These are phyloP conservation scores for Candida loeiensis DNA, from an alignment of 805 yeast genomes.

Conservation along the genomic window DNA sequence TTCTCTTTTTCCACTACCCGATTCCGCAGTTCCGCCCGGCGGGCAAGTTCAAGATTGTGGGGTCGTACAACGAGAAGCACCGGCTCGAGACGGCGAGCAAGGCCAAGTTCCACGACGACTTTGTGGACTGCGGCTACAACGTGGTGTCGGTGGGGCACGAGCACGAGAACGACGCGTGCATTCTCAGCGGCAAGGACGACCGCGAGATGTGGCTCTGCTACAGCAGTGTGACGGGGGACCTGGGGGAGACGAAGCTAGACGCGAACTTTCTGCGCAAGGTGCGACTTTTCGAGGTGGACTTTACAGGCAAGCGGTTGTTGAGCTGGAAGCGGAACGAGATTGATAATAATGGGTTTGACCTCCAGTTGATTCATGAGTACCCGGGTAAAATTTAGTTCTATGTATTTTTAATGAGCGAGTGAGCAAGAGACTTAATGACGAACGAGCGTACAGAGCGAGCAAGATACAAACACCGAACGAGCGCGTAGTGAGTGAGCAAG, in stretches of 20 bases:
- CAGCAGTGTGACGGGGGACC: constrained; percentile 36
- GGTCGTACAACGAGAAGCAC: constrained; percentile 37
- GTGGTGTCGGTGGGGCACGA: constrained; percentile 42
- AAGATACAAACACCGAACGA: no score
- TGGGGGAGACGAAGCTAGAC: constrained; percentile 27
- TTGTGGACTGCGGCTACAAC: constrained; percentile 32
- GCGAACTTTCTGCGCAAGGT: constrained; percentile 28
- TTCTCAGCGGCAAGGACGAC: constrained; percentile 20
- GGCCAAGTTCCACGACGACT: constrained; percentile 29
- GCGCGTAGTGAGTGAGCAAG: no score
- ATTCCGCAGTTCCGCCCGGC: constrained; percentile 40
- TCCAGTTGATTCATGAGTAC: constrained; percentile 16
- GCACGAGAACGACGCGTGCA: constrained; percentile 43
- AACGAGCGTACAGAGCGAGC: no score
- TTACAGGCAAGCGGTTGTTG: constrained; percentile 21
- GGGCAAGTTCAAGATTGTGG: constrained; percentile 38
- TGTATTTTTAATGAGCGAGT: no score
- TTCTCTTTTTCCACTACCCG: constrained; percentile 40
- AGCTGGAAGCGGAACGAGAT: constrained; percentile 38
- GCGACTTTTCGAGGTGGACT: constrained; percentile 34
- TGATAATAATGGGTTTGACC: constrained; percentile 23
- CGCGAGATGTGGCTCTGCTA: constrained; percentile 36
- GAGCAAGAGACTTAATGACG: no score
- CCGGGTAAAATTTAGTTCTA: not conserved
- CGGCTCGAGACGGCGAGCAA: constrained; percentile 28